Conservation (phyloP, 73 alveolate species). For the Tetrahymena malaccensis region DNA sequence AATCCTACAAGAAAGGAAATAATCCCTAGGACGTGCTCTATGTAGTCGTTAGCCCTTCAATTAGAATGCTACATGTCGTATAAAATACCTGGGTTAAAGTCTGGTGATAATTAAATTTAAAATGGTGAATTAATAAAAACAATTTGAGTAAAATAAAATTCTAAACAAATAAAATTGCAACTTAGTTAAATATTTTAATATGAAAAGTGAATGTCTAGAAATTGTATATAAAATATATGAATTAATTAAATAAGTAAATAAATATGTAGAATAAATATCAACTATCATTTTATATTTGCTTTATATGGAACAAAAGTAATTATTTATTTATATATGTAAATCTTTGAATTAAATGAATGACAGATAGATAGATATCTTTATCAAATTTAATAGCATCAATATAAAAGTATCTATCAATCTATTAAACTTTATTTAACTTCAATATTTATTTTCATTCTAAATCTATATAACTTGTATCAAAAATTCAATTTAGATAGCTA, state of each 20-base stretch:
- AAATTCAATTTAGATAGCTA: background rate
- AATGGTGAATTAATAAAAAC: conserved; percentile 1
- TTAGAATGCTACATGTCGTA: conserved; percentile 11
- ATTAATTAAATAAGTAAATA: too few relatives aligned
- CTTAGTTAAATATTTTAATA: background rate
- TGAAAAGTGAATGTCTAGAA: background rate
- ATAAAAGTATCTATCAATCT: background rate
- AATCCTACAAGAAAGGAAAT: background rate
- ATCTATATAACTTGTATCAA: background rate
- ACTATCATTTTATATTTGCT: background rate
- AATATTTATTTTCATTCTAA: background rate
- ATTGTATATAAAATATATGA: background rate
- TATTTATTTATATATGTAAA: background rate
- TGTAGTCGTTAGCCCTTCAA: conserved; percentile 6
- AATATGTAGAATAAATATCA: background rate
- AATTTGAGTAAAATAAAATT: too few relatives aligned
- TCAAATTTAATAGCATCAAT: background rate
- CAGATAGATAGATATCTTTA: background rate
- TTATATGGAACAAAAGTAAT: background rate
- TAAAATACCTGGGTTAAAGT: conserved; percentile 13
- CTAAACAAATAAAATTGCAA: too few relatives aligned
- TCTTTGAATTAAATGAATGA: background rate
- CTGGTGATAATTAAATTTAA: too few relatives aligned
- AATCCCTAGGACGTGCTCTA: conserved; percentile 21
- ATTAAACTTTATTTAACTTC: background rate